Evolutionary conservation across 768 basidiomycete genomes (phyloP).

Genomic region (Rhodotorula toruloides): DNA sequence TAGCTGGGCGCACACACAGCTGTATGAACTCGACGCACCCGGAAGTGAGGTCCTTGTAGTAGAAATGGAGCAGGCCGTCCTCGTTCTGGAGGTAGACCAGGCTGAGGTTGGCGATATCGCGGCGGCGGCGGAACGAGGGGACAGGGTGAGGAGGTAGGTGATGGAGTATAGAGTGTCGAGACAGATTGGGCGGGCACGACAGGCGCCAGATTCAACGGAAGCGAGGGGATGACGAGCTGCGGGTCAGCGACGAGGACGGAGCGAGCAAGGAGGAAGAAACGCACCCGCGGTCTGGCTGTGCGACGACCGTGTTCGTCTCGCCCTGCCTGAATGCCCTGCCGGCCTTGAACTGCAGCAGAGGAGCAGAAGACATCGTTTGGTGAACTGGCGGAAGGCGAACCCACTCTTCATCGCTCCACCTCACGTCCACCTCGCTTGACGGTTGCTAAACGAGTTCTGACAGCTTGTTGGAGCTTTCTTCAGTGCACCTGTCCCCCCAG

Average conservation of each 20-base stretch:
- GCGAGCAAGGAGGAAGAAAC: background rate
- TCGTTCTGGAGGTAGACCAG: slow-evolving; percentile 38
- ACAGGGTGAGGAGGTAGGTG: background rate
- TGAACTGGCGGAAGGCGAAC: background rate
- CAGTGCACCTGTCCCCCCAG: too few species aligned
- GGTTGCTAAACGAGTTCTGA: too few species aligned
- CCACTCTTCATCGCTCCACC: background rate
- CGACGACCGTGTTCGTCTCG: slow-evolving; percentile 36
- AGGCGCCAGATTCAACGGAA: too few species aligned
- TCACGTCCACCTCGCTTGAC: too few species aligned
- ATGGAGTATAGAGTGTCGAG: too few species aligned
- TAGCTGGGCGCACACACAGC: background rate
- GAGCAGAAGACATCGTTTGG: background rate
- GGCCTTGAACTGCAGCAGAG: slow-evolving; percentile 35
- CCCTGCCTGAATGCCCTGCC: slow-evolving; percentile 27
- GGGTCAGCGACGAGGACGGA: background rate
- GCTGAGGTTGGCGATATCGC: too few species aligned
- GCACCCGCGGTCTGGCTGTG: slow-evolving; percentile 31
- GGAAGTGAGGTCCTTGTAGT: slow-evolving; percentile 28
- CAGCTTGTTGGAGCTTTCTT: too few species aligned
- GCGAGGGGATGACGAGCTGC: background rate
- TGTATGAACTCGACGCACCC: background rate
- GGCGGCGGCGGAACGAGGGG: too few species aligned
- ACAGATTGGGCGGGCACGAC: too few species aligned
- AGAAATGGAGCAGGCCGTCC: slow-evolving; percentile 41